Evolutionary conservation across 2,329 filamentous ascomycete genomes (phyloP).

Genomic region (Aspergillus ibericus): DNA sequence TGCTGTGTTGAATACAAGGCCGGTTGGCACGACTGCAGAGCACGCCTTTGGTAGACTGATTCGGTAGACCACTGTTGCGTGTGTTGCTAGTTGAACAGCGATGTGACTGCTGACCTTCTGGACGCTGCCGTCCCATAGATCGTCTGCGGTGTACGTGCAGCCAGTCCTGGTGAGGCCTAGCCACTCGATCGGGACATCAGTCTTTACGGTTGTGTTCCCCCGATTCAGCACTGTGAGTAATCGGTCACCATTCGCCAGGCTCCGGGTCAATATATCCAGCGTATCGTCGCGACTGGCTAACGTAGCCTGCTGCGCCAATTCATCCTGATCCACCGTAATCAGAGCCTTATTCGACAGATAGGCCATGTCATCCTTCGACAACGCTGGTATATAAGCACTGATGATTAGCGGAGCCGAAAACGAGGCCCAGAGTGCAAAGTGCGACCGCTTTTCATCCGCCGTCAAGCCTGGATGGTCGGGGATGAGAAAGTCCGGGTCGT

Average conservation of each 20-base stretch:
- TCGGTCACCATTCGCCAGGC: constrained; percentile 49
- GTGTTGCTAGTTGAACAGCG: constrained; percentile 33
- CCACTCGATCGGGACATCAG: constrained; percentile 35
- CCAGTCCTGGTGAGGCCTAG: constrained; percentile 36
- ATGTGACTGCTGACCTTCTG: constrained; percentile 24
- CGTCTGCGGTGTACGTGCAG: constrained; percentile 36
- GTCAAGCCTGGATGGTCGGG: constrained; percentile 51
- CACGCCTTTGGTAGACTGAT: constrained; percentile 35
- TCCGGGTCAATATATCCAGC: constrained; percentile 51
- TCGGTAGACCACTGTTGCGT: constrained; percentile 47
- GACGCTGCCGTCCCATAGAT: constrained; percentile 47
- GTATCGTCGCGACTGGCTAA: constrained; percentile 46
- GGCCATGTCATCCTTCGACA: constrained; percentile 35
- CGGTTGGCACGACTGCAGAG: constrained; percentile 42
- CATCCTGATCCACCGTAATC: constrained; percentile 47
- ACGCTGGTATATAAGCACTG: constrained; percentile 44
- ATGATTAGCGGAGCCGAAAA: constrained; percentile 53
- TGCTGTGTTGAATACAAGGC: constrained; percentile 53
- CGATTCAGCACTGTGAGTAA: constrained; percentile 51
- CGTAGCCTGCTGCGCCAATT: constrained; percentile 47
- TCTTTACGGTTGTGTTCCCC: constrained; percentile 30
- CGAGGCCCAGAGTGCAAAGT: constrained; percentile 55
- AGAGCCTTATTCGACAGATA: constrained; percentile 45
- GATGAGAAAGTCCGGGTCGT: constrained; percentile 53
- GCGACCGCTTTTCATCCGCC: constrained; percentile 46